phyloP scores from a whole-genome alignment of 169 alveolate species.

The Cystoisospora suis region DNA sequence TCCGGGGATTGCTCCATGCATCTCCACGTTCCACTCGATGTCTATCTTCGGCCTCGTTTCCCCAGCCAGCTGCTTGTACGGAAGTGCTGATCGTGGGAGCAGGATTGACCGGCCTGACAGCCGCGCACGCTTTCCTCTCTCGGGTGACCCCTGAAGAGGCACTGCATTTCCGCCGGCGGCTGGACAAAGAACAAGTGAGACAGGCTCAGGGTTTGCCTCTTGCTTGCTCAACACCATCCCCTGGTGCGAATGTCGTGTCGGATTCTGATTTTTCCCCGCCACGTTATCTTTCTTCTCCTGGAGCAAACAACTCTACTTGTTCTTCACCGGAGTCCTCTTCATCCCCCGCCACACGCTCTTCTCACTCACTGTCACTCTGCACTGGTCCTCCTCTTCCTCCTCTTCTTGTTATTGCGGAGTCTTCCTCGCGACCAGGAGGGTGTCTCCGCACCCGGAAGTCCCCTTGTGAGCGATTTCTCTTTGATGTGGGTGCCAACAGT shows the following conservation, averaged over 20 bases:
- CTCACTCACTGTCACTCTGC: no score
- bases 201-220: no score
- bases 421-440: constrained; percentile 35
- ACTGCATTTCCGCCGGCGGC: no score
- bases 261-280: not conserved
- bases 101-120: constrained; percentile 60
- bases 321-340: not conserved
- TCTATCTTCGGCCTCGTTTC: no score
- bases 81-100: constrained; percentile 54
- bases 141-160: not conserved
- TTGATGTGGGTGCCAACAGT: constrained; percentile 54
- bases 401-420: constrained; percentile 1
- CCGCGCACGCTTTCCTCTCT: constrained; percentile 39
- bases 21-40: no score
- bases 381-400: not conserved
- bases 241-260: no score
- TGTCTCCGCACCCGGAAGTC: constrained; percentile 28
- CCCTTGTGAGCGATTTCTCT: constrained; percentile 23
- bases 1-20: no score
- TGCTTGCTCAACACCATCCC: no score
- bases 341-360: no score
- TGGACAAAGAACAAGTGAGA: no score
- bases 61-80: no score
- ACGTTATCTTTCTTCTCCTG: not conserved
- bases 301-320: not conserved